A percentile compares a stretch with the other conserved stretches of the same genome.
These are phyloP conservation scores for Dictyophora rubrovolvata DNA, from an alignment of 768 basidiomycete species.

Conservation along the genomic window DNA sequence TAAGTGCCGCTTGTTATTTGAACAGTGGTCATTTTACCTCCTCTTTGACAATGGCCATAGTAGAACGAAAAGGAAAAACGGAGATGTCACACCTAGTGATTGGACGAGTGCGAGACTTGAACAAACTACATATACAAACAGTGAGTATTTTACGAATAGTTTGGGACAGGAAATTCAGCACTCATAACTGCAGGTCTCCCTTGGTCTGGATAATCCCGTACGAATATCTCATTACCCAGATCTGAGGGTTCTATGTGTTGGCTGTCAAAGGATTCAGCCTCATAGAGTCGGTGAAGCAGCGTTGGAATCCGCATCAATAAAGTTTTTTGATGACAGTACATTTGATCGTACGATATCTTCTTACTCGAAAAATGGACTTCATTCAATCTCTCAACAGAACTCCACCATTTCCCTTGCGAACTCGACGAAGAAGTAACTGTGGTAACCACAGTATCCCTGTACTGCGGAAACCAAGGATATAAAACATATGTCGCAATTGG, in stretches of 20 bases:
- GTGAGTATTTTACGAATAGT: slow-evolving; percentile 29
- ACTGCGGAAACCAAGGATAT: slow-evolving; percentile 16
- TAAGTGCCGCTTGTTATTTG: slow-evolving; percentile 41
- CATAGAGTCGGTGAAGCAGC: slow-evolving; percentile 42
- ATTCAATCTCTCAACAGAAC: slow-evolving; percentile 23
- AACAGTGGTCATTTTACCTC: slow-evolving; percentile 38
- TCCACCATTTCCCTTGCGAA: slow-evolving; percentile 39
- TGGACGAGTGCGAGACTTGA: slow-evolving; percentile 54
- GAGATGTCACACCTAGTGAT: slow-evolving; percentile 36
- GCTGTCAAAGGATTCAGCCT: slow-evolving; percentile 46
- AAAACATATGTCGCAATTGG: slow-evolving; percentile 28
- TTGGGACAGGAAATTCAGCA: slow-evolving; percentile 5
- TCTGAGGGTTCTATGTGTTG: slow-evolving; percentile 54
- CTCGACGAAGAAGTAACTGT: slow-evolving; percentile 56
- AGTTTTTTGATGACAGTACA: slow-evolving; percentile 52
- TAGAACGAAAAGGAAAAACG: slow-evolving; percentile 13
- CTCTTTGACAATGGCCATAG: slow-evolving; percentile 48
- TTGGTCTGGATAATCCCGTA: slow-evolving; percentile 65
- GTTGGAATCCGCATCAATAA: slow-evolving; percentile 43
- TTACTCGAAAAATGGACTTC: background rate
- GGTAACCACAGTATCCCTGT: slow-evolving; percentile 24
- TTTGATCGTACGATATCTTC: slow-evolving; percentile 42
- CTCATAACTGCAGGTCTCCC: slow-evolving; percentile 39
- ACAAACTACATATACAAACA: slow-evolving; percentile 74
- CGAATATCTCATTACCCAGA: slow-evolving; percentile 50